Conservation (phyloP, 768 basidiomycete species). For the Botryobasidium botryosum region DNA sequence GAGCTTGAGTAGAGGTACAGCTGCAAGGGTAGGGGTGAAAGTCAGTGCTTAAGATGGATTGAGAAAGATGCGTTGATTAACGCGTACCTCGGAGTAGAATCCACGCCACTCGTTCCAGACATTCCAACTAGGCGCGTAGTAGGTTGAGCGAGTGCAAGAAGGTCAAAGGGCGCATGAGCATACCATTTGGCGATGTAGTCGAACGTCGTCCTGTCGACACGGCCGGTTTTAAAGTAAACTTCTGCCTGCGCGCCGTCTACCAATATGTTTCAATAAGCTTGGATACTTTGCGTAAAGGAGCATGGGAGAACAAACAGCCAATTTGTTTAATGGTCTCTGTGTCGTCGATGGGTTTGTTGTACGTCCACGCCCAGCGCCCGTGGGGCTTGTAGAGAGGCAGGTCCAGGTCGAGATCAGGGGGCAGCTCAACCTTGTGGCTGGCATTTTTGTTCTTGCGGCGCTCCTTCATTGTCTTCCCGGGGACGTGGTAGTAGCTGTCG, state of each 20-base stretch:
- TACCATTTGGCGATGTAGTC: conserved; percentile 2
- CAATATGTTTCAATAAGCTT: neutral
- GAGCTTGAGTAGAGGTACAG: neutral
- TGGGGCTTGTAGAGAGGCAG: conserved; percentile 1
- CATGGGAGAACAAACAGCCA: neutral
- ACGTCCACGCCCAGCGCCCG: conserved; percentile 1
- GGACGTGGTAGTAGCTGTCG: no score
- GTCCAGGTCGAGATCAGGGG: no score
- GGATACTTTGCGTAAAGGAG: neutral
- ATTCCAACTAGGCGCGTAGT: no score
- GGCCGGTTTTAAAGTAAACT: neutral
- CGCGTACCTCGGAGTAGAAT: conserved; percentile 3
- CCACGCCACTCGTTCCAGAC: neutral
- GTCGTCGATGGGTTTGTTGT: neutral
- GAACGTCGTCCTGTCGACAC: neutral
- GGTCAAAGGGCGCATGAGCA: neutral
- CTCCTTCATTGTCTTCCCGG: no score
- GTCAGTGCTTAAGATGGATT: neutral
- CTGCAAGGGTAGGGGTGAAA: neutral
- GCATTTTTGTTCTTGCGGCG: no score
- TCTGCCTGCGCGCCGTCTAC: neutral
- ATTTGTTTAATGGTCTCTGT: neutral
- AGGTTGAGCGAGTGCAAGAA: no score
- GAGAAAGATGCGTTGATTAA: neutral
- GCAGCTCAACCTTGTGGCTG: no score